Percentiles rank a stretch among this genome's conserved stretches.
phyloP scores from a whole-genome alignment of 164 flowering plant genomes.

The Aristolochia contorta region DNA sequence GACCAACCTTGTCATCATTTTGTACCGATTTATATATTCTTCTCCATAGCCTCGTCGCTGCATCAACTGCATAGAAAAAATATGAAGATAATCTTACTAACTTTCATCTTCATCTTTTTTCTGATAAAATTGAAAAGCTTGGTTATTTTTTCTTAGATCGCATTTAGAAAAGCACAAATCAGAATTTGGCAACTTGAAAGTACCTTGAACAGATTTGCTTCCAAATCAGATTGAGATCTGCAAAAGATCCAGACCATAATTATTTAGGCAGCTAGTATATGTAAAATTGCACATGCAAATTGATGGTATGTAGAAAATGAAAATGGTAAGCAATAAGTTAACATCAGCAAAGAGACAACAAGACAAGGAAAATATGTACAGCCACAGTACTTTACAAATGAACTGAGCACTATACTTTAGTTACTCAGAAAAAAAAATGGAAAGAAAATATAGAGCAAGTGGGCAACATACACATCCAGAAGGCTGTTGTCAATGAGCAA shows the following conservation, averaged over 20 bases:
- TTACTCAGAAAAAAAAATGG: not conserved
- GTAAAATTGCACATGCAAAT: not conserved
- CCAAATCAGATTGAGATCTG: slow-evolving; percentile 94
- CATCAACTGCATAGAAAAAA: slow-evolving; percentile 60
- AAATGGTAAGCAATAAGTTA: not conserved
- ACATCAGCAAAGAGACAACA: no score
- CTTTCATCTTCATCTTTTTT: no score
- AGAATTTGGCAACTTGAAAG: not conserved
- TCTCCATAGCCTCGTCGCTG: slow-evolving; percentile 92
- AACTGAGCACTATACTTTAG: no score
- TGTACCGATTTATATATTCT: slow-evolving; percentile 86
- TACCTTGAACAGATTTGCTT: slow-evolving; percentile 93
- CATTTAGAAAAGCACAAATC: no score
- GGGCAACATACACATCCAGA: slow-evolving; percentile 70
- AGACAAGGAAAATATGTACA: no score
- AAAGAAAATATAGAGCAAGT: slow-evolving; percentile 5
- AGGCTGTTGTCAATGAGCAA: slow-evolving; percentile 93
- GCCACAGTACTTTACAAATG: no score
- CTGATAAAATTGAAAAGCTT: no score
- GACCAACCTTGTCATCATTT: slow-evolving; percentile 89
- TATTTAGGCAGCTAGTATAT: not conserved
- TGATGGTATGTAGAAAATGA: not conserved
- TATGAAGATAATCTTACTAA: not conserved
- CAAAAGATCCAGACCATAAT: slow-evolving; percentile 6
- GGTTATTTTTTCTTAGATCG: no score